Percentiles rank a stretch among this genome's conserved stretches.
Evolutionary conservation across 129 eudicot genomes (phyloP).

Genomic region (Sambucus nigra): DNA sequence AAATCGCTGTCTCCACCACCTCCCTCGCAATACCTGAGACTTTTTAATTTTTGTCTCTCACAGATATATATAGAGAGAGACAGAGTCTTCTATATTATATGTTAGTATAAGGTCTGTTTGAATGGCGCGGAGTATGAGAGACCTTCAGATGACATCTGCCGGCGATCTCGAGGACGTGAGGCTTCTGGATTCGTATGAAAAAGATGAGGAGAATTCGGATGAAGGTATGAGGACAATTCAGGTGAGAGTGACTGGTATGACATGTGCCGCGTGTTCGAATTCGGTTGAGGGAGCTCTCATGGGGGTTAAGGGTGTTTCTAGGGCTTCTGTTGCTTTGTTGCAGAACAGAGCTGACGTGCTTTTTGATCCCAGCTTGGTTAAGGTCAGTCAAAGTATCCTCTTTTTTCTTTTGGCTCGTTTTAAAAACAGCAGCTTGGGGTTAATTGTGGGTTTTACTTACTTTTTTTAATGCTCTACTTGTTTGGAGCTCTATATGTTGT

Average conservation of each 20-base stretch:
- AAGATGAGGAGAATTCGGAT: slow-evolving; percentile 7
- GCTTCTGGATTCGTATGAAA: slow-evolving; percentile 53
- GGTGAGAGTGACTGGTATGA: slow-evolving; percentile 85
- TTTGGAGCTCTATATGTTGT: background rate
- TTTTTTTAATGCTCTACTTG: background rate
- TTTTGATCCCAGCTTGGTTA: slow-evolving; percentile 57
- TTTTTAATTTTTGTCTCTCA: slow-evolving; percentile 25
- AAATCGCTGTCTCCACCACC: slow-evolving; percentile 22
- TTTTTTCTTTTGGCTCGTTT: too few species aligned
- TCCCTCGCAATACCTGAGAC: background rate
- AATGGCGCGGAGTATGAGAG: slow-evolving; percentile 48
- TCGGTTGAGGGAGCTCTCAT: slow-evolving; percentile 77
- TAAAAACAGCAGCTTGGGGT: too few species aligned
- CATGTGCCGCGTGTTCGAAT: slow-evolving; percentile 84
- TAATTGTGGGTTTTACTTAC: too few species aligned
- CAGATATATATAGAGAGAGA: slow-evolving; percentile 4
- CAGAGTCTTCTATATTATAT: background rate
- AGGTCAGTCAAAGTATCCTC: slow-evolving; percentile 43
- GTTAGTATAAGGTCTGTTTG: slow-evolving; percentile 1
- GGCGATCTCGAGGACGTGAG: slow-evolving; percentile 61
- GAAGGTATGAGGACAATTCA: slow-evolving; percentile 38
- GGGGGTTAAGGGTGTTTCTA: slow-evolving; percentile 50
- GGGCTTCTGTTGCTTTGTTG: slow-evolving; percentile 75
- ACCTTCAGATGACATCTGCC: slow-evolving; percentile 49
- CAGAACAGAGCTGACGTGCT: slow-evolving; percentile 75